Evolutionary conservation across 352 stramenopile species (phyloP), one percentile per base, ranked within the genome.

Genomic region (Hyaloperonospora brassicae): DNA sequence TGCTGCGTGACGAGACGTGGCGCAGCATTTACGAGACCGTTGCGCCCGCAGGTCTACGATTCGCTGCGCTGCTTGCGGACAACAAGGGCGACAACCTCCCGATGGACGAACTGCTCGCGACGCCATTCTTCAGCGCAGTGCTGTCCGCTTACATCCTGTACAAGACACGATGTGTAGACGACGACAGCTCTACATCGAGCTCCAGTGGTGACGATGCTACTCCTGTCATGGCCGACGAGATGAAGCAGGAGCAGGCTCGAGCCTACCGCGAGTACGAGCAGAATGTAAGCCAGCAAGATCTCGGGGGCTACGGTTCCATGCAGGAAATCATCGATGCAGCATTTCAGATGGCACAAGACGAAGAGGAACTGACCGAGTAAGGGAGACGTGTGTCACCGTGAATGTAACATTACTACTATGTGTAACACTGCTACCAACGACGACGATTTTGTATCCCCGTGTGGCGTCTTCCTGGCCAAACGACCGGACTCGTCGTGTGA

Each of bases 1-100:
- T 89, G 78, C 63, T 89, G 52, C 75, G 78, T 1, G 72, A 86
- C 47, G 78, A 85, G 60, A 61, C 62, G 14, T 89, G 78, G 78
- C 73, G 78, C 21, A 73, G 60, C 43, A 84, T 89, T 55, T 89
- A 89, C 66, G 76, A 81, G 50, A 73, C 67, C 2, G 38, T 89
- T 21, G 75, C 76, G 7, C 78, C 78, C 13, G 39, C 44, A 34
- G 69, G 85, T 34, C 55, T 89, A 24, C 73, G 68, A 30, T 79
- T 89, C 59, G 61, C 62, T 9, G 72, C 65, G 42, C 67, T 88
- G 34, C 61, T 86, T 11, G 73, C 70, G 24, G 62, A 74, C 48
- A 85, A 84, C 64, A 86, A 77, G 43, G 73, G 75, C 25, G 75
- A 86, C 55, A 81, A 72, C 11, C 52, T 89, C 12, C 72, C 73